Percentiles rank a stretch among this genome's conserved stretches.
Evolutionary conservation across 768 basidiomycete species (phyloP).

Genomic region (Cubamyces lactineus): DNA sequence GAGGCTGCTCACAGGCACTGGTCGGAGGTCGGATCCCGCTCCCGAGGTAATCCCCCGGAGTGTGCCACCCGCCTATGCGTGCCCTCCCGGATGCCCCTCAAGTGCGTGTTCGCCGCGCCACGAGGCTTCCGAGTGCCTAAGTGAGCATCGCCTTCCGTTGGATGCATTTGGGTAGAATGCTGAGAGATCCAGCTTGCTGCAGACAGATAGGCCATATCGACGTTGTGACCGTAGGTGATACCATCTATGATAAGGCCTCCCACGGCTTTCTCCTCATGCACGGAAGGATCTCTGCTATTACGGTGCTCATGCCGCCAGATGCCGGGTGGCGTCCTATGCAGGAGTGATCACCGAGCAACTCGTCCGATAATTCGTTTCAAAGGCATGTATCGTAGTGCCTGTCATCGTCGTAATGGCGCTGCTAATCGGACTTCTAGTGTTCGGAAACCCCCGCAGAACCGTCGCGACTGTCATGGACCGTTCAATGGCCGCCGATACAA

Average conservation of each 20-base stretch:
- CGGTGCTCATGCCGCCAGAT: neutral
- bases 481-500: no score
- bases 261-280: neutral
- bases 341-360: neutral
- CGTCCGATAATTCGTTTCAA: neutral
- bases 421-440: no score
- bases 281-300: neutral
- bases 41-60: neutral
- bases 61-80: constrained; percentile 13
- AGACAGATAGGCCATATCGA: neutral
- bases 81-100: neutral
- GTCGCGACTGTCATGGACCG: no score
- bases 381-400: neutral
- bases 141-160: neutral
- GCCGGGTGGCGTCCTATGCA: constrained; percentile 8
- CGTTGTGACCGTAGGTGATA: neutral
- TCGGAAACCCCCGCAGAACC: no score
- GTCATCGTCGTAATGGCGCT: no score
- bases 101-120: neutral
- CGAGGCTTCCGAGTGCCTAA: constrained; percentile 1
- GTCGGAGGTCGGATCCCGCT: constrained; percentile 7
- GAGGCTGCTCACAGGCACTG: neutral
- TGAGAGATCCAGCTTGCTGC: neutral
- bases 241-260: neutral
- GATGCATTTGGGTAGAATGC: neutral